Evolutionary conservation across 2,329 filamentous ascomycete genomes (phyloP).

Genomic region (Ophiostoma australiae): DNA sequence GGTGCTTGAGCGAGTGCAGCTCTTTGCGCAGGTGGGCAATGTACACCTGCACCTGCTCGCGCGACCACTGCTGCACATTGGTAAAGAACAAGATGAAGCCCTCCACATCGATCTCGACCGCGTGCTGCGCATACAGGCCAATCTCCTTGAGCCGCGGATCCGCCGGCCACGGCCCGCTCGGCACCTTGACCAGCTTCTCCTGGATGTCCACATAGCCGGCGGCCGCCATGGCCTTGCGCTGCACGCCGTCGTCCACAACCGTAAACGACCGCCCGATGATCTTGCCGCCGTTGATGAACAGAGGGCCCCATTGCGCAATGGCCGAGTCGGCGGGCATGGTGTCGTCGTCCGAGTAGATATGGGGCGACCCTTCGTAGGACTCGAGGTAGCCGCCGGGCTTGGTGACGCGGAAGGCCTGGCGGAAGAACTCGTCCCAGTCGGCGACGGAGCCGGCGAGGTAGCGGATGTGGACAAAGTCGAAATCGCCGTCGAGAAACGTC

Average conservation of each 20-base stretch:
- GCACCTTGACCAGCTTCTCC: constrained; percentile 44
- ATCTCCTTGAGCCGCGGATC: constrained; percentile 33
- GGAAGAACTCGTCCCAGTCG: constrained; percentile 49
- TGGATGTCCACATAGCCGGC: constrained; percentile 25
- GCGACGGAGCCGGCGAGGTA: constrained; percentile 49
- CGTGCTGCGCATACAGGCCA: constrained; percentile 28
- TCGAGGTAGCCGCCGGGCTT: constrained; percentile 46
- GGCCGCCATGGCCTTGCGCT: constrained; percentile 21
- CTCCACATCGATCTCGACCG: constrained; percentile 26
- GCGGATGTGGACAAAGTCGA: constrained; percentile 57
- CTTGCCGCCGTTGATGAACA: constrained; percentile 41
- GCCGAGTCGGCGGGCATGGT: constrained; percentile 29
- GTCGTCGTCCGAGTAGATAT: constrained; percentile 31
- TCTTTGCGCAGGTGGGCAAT: constrained; percentile 27
- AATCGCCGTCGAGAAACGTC: constrained; percentile 43
- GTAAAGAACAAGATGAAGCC: constrained; percentile 28
- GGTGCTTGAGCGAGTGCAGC: constrained; percentile 25
- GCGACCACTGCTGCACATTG: constrained; percentile 27
- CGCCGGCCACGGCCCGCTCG: constrained; percentile 36
- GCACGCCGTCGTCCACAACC: constrained; percentile 22
- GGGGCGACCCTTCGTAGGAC: constrained; percentile 27
- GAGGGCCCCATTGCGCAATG: constrained; percentile 29
- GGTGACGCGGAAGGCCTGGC: constrained; percentile 45
- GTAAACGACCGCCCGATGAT: constrained; percentile 28
- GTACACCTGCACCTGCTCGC: constrained; percentile 26